Percentiles rank a stretch among this genome's conserved stretches.
Conservation (phyloP, 2,329 filamentous ascomycete genomes). For the Fusarium tupiense region DNA sequence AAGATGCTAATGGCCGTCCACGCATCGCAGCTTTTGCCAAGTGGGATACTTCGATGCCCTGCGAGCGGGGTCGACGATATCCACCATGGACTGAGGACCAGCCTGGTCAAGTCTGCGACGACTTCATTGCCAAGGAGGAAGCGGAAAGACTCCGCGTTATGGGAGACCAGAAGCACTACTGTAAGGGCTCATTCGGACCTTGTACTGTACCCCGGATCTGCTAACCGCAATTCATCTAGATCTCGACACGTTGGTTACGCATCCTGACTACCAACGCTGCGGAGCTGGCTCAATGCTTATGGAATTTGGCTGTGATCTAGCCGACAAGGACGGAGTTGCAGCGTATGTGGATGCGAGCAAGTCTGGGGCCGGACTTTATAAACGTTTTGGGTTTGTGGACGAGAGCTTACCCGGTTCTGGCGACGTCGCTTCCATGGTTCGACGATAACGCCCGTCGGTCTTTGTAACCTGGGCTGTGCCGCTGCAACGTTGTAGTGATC, state of each 20-base stretch:
- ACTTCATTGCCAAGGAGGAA: conserved; percentile 27
- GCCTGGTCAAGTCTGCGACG: conserved; percentile 20
- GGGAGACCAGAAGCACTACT: conserved; percentile 28
- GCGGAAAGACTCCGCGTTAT: conserved; percentile 25
- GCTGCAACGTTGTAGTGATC: not conserved
- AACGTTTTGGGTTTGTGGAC: conserved; percentile 30
- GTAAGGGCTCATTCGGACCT: not conserved
- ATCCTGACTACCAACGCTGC: conserved; percentile 41
- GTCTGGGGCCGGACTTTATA: conserved; percentile 18
- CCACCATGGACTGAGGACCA: conserved; percentile 30
- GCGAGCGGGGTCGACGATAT: conserved; percentile 27
- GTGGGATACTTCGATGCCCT: conserved; percentile 26
- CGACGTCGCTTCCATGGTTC: conserved; percentile 28
- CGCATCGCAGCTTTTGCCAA: conserved; percentile 34
- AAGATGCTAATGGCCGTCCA: not conserved
- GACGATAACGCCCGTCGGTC: not conserved
- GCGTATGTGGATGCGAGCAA: conserved; percentile 42
- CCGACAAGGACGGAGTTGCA: conserved; percentile 28
- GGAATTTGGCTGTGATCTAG: conserved; percentile 39
- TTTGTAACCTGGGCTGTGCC: not conserved
- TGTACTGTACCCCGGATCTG: not conserved
- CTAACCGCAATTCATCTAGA: conserved; percentile 12
- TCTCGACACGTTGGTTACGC: conserved; percentile 40
- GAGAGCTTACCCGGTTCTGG: conserved; percentile 16
- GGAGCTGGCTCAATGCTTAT: conserved; percentile 40